phyloP scores from a whole-genome alignment of 345 rosid species.

The Eucalyptus rudis region DNA sequence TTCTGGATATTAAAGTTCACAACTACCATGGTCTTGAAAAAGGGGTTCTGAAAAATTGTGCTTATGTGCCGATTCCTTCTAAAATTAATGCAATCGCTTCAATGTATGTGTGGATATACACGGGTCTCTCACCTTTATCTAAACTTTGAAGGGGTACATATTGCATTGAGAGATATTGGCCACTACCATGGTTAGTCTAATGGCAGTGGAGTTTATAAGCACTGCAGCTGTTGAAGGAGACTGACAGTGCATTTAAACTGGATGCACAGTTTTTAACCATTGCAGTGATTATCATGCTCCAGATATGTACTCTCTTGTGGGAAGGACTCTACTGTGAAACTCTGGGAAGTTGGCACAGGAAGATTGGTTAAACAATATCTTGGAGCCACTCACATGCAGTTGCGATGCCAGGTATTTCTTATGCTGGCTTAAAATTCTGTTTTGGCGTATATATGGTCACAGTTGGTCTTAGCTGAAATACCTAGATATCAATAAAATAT shows the following conservation, averaged over 20 bases:
- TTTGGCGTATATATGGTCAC: neutral
- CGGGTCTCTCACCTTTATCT: neutral
- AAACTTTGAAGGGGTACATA: neutral
- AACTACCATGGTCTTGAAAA: neutral
- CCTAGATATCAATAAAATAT: neutral
- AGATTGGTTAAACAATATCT: conserved; percentile 64
- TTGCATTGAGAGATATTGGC: neutral
- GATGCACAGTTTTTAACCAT: neutral
- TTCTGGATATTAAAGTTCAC: neutral
- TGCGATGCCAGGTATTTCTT: conserved; percentile 55
- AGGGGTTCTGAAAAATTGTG: neutral
- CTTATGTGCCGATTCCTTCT: neutral
- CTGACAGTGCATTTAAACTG: neutral
- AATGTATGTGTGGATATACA: neutral
- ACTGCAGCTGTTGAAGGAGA: neutral
- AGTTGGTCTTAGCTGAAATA: neutral
- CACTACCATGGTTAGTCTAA: neutral
- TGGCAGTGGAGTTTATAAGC: neutral
- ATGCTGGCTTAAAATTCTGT: neutral
- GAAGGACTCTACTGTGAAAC: conserved; percentile 64
- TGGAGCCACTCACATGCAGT: conserved; percentile 52
- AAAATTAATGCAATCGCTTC: neutral
- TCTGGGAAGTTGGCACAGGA: conserved; percentile 79
- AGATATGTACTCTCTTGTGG: conserved; percentile 82
- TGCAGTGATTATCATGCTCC: neutral